Base-by-base conservation (phyloP, 208 protist species). In the Acanthamoeba triangularis region DNA sequence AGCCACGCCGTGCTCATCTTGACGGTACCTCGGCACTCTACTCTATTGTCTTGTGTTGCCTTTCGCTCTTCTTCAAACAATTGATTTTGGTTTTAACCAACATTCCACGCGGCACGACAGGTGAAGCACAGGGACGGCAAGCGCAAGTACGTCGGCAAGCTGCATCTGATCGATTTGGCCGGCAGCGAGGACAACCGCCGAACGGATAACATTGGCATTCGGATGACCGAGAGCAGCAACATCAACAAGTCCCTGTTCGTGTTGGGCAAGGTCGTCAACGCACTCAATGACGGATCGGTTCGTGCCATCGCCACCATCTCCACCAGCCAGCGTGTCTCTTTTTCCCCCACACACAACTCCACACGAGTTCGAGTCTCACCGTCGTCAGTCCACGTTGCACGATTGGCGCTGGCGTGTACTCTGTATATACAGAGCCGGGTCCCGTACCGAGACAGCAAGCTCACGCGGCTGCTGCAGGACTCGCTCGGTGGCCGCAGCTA, bases 361-460 rank as follows among this genome's bases (percentile, higher is more conserved):
- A n/a, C n/a, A n/a, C n/a, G n/a, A n/a, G n/a, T n/a, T n/a, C n/a
- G n/a, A n/a, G n/a, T n/a, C n/a, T n/a, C n/a, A n/a, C n/a, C n/a
- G n/a, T n/a, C n/a, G n/a, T n/a, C n/a, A n/a, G n/a, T n/a, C n/a
- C n/a, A n/a, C n/a, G n/a, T n/a, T n/a, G n/a, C n/a, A 67, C 95
- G 67, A 67, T 96, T n/a, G 93, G 90, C 35, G 37, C 47, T 25
- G 63, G 78, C 23, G 37, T 37, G 25, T 95, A 98, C 91, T n/a
- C n/a, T n/a, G n/a, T n/a, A n/a, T n/a, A n/a, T n/a, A n/a, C 80
- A 80, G 91, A 30, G 87, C 76, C 90, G 37, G 37, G 96, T 99
- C 25, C 98, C 98, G 18, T 99, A 98, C 93, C 95, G 98, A 69
- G 95, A 99, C 96, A 98, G 96, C n/a, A 99, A 99, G 95, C 95